Evolutionary conservation across 768 basidiomycete genomes (phyloP).

Genomic region (Macrolepiota fuliginosa): DNA sequence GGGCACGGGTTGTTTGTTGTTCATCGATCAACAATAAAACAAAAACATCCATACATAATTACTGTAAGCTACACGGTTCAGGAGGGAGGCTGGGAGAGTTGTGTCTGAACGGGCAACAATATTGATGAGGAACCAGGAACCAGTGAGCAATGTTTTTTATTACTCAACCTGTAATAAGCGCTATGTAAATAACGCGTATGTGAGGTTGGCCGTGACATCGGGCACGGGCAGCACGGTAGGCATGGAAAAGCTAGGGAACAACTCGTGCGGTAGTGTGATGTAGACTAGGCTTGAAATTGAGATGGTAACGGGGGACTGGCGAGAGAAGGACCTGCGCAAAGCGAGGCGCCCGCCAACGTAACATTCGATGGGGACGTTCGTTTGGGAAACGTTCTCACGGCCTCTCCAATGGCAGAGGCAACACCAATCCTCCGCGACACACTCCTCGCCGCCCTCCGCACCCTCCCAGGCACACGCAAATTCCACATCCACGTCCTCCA

Average conservation of each 20-base stretch:
- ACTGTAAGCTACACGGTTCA: too few species aligned
- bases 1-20: too few species aligned
- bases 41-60: too few species aligned
- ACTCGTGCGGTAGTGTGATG: too few species aligned
- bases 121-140: neutral
- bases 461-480: constrained; percentile 62
- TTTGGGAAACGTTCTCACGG: constrained; percentile 1
- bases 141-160: neutral
- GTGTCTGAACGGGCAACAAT: neutral
- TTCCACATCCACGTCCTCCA: constrained; percentile 77
- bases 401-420: constrained; percentile 3
- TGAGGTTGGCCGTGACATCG: neutral
- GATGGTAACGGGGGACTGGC: too few species aligned
- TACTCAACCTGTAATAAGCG: neutral
- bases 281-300: too few species aligned
- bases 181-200: neutral
- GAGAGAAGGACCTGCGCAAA: neutral
- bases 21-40: too few species aligned
- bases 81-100: too few species aligned
- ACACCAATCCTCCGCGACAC: constrained; percentile 50
- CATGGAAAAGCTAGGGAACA: neutral
- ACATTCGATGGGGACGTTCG: neutral
- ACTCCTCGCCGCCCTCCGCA: constrained; percentile 53
- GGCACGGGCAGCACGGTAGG: neutral
- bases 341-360: neutral